These are phyloP conservation scores for Ophiocordyceps camponoti-floridani DNA, from an alignment of 2,329 filamentous ascomycete genomes.

Conservation along the genomic window DNA sequence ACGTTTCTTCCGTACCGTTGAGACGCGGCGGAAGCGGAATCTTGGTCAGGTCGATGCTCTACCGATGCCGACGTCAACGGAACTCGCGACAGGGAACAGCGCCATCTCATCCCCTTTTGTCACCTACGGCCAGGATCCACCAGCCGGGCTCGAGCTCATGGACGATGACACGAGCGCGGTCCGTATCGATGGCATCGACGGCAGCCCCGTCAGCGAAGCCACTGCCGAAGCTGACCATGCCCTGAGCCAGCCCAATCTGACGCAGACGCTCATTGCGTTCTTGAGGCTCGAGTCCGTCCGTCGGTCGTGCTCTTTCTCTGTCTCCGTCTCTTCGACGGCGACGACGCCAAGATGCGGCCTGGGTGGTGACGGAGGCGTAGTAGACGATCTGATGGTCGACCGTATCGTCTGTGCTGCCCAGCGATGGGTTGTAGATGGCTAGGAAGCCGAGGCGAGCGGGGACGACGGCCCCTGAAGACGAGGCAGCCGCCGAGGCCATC, in stretches of 20 bases:
- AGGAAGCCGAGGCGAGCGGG: constrained; percentile 83
- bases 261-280: constrained; percentile 73
- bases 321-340: constrained; percentile 14
- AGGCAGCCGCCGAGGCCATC: not conserved
- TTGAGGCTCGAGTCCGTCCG: constrained; percentile 32
- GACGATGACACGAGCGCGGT: constrained; percentile 68
- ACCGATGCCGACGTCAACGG: not conserved
- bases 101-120: too few species aligned
- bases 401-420: constrained; percentile 40
- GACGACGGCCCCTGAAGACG: constrained; percentile 6
- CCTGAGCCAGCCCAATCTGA: constrained; percentile 90
- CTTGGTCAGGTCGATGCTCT: constrained; percentile 57
- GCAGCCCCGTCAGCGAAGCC: constrained; percentile 65
- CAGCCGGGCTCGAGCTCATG: constrained; percentile 79
- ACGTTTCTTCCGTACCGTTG: constrained; percentile 22
- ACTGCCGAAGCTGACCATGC: constrained; percentile 83
- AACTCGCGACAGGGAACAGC: not conserved
- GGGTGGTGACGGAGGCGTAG: constrained; percentile 50
- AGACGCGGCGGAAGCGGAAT: constrained; percentile 41
- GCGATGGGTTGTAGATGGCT: constrained; percentile 83
- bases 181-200: constrained; percentile 78
- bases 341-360: constrained; percentile 19
- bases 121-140: constrained; percentile 82
- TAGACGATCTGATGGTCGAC: constrained; percentile 80
- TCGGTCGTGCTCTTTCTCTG: constrained; percentile 11